These are phyloP conservation scores for Acanthamoeba lenticulata DNA, from an alignment of 208 protist genomes.

Conservation along the genomic window DNA sequence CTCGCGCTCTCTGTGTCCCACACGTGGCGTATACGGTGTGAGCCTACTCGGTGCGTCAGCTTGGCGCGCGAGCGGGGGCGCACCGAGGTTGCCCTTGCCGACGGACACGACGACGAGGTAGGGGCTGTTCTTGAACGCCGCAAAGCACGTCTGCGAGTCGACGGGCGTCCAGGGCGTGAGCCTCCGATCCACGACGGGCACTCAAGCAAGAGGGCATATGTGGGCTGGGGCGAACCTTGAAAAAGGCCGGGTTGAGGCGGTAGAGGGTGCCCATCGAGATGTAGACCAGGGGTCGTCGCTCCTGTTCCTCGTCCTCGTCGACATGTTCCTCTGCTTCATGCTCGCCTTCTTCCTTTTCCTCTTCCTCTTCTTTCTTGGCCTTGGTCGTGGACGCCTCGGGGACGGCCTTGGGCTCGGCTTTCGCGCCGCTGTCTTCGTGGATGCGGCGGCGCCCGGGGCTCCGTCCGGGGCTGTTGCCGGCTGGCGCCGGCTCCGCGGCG, in stretches of 20 bases:
- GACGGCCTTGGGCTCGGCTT: too few relatives aligned
- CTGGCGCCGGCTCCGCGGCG: neutral
- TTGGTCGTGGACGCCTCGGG: too few relatives aligned
- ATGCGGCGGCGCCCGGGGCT: too few relatives aligned
- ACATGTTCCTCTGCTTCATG: neutral
- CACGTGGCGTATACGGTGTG: too few relatives aligned
- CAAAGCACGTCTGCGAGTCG: neutral
- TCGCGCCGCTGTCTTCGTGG: neutral
- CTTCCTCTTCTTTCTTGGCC: neutral
- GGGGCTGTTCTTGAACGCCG: neutral
- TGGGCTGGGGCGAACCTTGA: neutral
- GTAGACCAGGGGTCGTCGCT: neutral
- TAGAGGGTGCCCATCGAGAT: constrained; percentile 1
- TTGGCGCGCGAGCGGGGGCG: neutral
- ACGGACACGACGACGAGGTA: neutral
- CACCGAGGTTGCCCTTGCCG: neutral
- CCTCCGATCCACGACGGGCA: neutral
- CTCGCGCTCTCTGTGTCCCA: neutral
- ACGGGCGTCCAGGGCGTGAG: neutral
- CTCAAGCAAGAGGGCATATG: neutral
- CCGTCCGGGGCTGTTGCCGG: too few relatives aligned
- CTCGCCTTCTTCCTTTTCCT: neutral
- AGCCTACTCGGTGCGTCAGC: too few relatives aligned
- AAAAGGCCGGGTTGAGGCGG: neutral
- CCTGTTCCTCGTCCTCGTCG: neutral